A percentile compares a stretch with the other conserved stretches of the same genome.
Conservation (phyloP, 345 rosid species). For the Physaria fendleri region DNA sequence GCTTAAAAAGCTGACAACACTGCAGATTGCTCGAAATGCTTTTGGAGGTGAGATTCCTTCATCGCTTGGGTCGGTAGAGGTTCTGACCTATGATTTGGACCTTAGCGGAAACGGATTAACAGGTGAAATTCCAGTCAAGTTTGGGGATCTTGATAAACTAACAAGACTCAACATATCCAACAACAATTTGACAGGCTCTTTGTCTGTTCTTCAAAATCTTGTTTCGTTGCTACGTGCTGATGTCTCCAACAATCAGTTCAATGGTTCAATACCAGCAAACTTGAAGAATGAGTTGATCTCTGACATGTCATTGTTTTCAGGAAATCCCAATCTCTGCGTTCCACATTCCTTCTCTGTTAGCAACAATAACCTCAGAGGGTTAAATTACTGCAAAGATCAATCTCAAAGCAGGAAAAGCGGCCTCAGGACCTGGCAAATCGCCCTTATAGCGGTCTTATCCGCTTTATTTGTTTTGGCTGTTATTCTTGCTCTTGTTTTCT, state of each 20-base stretch:
- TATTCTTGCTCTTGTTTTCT: conserved; percentile 29
- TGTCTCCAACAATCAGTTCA: conserved; percentile 52
- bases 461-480: conserved; percentile 16
- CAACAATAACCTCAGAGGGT: conserved; percentile 17
- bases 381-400: conserved; percentile 41
- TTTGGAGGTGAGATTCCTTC: conserved; percentile 67
- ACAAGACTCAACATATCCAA: conserved; percentile 40
- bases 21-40: conserved; percentile 54
- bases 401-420: conserved; percentile 26
- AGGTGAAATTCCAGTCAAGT: conserved; percentile 48
- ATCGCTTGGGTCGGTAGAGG: conserved; percentile 41
- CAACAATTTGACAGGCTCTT: conserved; percentile 62
- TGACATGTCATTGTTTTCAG: conserved; percentile 40
- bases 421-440: conserved; percentile 31
- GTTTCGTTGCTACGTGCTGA: conserved; percentile 36
- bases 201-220: conserved; percentile 39
- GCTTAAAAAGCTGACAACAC: conserved; percentile 39
- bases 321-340: conserved; percentile 61
- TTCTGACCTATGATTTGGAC: conserved; percentile 48
- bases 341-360: conserved; percentile 26
- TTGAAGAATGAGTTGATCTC: conserved; percentile 28
- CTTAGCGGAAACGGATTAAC: conserved; percentile 52
- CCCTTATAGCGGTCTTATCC: conserved; percentile 41
- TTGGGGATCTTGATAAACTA: conserved; percentile 40
- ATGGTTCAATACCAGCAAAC: conserved; percentile 52